These are phyloP conservation scores for Castanea crenata DNA, from an alignment of 306 rosid genomes.

Conservation along the genomic window DNA sequence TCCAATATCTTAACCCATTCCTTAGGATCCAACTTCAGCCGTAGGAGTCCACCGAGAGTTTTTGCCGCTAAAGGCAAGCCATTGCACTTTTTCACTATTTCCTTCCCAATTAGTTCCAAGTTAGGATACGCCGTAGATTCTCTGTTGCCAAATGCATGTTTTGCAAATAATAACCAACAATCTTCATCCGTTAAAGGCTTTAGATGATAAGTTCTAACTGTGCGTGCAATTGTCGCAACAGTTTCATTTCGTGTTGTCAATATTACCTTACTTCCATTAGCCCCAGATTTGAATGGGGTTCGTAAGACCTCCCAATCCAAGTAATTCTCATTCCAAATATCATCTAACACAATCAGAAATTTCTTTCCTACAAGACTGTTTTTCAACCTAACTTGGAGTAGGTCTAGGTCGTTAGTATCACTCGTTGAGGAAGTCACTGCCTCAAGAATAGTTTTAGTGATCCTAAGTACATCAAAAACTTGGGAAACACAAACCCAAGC, in stretches of 20 bases:
- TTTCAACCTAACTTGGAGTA: conserved; percentile 3
- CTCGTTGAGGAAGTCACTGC: background rate
- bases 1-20: conserved; percentile 13
- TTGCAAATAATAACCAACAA: conserved; percentile 24
- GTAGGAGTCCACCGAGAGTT: conserved; percentile 21
- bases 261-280: conserved; percentile 26
- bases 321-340: conserved; percentile 25
- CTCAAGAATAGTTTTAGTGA: conserved; percentile 19
- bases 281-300: conserved; percentile 10
- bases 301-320: background rate
- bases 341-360: conserved; percentile 29
- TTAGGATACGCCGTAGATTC: background rate
- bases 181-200: background rate
- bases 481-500: conserved; percentile 36
- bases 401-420: background rate
- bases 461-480: conserved; percentile 9
- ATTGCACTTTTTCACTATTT: conserved; percentile 25
- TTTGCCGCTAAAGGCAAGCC: conserved; percentile 35
- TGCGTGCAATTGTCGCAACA: background rate
- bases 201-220: background rate
- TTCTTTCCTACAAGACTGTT: background rate
- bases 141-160: conserved; percentile 10
- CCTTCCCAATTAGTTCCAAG: conserved; percentile 9
- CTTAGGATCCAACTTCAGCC: background rate
- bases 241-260: conserved; percentile 27